phyloP scores from a whole-genome alignment of 768 basidiomycete genomes.

The Psilocybe cubensis region DNA sequence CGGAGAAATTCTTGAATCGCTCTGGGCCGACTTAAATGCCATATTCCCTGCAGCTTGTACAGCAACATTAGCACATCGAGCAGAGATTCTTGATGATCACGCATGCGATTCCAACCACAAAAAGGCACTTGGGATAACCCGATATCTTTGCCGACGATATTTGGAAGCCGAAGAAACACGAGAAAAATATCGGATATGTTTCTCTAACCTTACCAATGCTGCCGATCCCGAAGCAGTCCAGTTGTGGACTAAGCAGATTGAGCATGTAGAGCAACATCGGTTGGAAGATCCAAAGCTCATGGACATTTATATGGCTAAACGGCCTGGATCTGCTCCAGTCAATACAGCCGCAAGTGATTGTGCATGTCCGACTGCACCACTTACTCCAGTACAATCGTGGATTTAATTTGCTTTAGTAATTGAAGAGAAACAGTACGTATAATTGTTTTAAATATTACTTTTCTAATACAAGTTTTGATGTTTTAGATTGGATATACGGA shows the following conservation, averaged over 20 bases:
- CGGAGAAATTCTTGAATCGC: constrained; percentile 23
- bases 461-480: neutral
- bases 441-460: neutral
- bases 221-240: neutral
- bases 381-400: neutral
- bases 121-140: constrained; percentile 21
- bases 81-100: constrained; percentile 26
- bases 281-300: neutral
- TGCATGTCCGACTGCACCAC: neutral
- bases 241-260: neutral
- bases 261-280: neutral
- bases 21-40: constrained; percentile 23
- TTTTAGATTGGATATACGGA: neutral
- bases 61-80: constrained; percentile 12
- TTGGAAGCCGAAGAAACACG: neutral
- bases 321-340: neutral
- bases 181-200: neutral
- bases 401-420: constrained; percentile 2
- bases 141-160: constrained; percentile 2
- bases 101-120: constrained; percentile 27
- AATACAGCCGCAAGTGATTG: neutral
- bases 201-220: neutral
- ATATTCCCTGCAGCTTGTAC: constrained; percentile 14
- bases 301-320: no score
- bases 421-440: constrained; percentile 11